Percentiles rank a stretch among this genome's conserved stretches.
These are phyloP conservation scores for Neostapfia colusana DNA, from an alignment of 176 grass and related monocot genomes.

Conservation along the genomic window DNA sequence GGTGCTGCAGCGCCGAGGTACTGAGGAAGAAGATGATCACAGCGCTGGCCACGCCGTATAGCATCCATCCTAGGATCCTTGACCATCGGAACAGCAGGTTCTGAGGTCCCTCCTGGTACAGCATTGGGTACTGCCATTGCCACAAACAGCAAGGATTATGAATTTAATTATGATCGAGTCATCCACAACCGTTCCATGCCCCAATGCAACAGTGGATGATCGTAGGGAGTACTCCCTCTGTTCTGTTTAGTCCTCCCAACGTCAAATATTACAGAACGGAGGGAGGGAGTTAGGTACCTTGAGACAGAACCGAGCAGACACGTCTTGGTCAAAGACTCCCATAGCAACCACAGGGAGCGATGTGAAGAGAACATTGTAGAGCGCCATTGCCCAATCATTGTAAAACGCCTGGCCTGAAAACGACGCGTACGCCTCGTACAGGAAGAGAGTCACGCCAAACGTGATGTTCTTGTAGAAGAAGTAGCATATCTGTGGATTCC, in stretches of 20 bases:
- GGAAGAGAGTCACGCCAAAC: conserved; percentile 83
- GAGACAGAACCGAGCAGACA: conserved; percentile 75
- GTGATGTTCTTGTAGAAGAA: conserved; percentile 98
- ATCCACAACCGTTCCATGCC: not conserved
- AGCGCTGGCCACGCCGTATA: conserved; percentile 48
- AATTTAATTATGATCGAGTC: too few relatives aligned
- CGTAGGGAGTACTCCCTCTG: too few relatives aligned
- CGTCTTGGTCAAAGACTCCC: conserved; percentile 88
- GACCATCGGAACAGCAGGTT: conserved; percentile 82
- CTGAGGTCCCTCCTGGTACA: conserved; percentile 89
- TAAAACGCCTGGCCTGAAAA: conserved; percentile 70
- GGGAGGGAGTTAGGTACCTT: too few relatives aligned
- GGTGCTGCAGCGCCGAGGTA: conserved; percentile 33
- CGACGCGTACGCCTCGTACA: conserved; percentile 64
- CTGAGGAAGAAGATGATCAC: conserved; percentile 78
- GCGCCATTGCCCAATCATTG: conserved; percentile 70
- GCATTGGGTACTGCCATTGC: conserved; percentile 74
- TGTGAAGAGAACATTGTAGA: conserved; percentile 78
- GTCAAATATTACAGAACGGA: too few relatives aligned
- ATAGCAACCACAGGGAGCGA: conserved; percentile 80
- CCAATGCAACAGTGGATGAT: too few relatives aligned
- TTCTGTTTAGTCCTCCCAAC: too few relatives aligned
- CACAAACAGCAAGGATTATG: not conserved
- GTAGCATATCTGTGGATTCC: conserved; percentile 78
- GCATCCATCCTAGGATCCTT: conserved; percentile 77